phyloP scores from a whole-genome alignment of 2,329 filamentous ascomycete species.

The Ciborinia camelliae region DNA sequence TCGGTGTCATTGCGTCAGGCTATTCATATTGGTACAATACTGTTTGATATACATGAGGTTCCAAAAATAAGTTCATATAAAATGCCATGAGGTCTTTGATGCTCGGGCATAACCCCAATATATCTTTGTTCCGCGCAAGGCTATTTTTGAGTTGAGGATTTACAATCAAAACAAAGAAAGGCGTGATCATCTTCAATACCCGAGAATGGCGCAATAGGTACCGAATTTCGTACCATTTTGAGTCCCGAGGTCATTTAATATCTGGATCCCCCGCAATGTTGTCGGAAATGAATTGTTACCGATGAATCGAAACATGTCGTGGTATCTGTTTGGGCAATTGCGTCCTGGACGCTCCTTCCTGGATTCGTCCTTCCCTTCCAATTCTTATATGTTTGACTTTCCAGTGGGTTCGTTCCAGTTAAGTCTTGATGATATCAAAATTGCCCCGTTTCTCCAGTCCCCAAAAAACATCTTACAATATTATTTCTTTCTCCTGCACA shows the following conservation, averaged over 20 bases:
- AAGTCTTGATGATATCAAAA: not conserved
- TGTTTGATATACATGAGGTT: not conserved
- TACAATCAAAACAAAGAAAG: constrained; percentile 19
- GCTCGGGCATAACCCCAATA: too few relatives aligned
- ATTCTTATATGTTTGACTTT: constrained; percentile 9
- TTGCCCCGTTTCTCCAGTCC: not conserved
- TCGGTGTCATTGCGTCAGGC: not conserved
- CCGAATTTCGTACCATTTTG: constrained; percentile 13
- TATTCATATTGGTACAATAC: not conserved
- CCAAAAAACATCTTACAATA: not conserved
- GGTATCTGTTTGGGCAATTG: constrained; percentile 9
- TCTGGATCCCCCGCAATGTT: not conserved
- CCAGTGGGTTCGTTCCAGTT: not conserved
- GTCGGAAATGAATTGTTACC: not conserved
- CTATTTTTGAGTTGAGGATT: not conserved
- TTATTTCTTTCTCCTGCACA: not conserved
- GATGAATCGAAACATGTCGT: constrained; percentile 3
- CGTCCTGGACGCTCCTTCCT: constrained; percentile 11
- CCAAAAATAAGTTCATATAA: not conserved
- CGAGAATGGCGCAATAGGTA: constrained; percentile 16
- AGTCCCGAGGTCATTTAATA: constrained; percentile 14
- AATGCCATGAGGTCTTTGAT: not conserved
- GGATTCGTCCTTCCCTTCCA: not conserved
- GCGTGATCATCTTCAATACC: constrained; percentile 14
- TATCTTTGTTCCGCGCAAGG: not conserved